Base-by-base conservation (phyloP, 768 basidiomycete genomes). In the Asterophora lycoperdoides region DNA sequence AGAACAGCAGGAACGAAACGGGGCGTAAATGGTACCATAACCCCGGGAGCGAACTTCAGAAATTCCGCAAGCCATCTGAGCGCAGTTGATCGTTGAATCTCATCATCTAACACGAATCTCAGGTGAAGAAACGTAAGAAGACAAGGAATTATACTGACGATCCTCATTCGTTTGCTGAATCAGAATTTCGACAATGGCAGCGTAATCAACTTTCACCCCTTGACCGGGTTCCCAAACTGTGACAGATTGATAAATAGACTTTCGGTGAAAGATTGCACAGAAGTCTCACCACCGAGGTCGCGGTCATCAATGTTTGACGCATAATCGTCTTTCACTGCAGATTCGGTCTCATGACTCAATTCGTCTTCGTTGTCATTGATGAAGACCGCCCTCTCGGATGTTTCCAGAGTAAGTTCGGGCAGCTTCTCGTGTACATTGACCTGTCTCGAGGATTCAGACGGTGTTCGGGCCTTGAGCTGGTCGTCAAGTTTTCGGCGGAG, bases 61-160 rank as follows among this genome's bases (percentile, higher is more conserved):
- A 98, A 93, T 55, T 93, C 91, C 5, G 89, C 81, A 18, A 99
- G 72, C 96, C 96, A 99, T 52, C 80, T 75, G 13, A 99, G 76
- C n/a, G 93, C 90, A 0, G 89, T 94, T 0, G 89, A 90, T 58
- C 96, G 92, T 55, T 96, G 93, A 23, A 95, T 89, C 61, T 95
- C 93, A 52, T 92, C 89, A 59, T 97, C 96, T 93, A 56, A 44
- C 49, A n/a, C 38, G 30, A 29, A 17, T 19, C 32, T 45, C 43
- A 42, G 39, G 41, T 29, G 17, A 29, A 23, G 23, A 34, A 44
- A 53, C 30, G 29, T 14, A 52, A 30, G 41, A 41, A 26, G 48
- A 30, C 41, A 26, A 29, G 28, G 23, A 41, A 26, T 15, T 43
- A 5, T 29, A 76, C 85, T 67, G 54, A 93, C 93, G 92, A 60